Conservation (phyloP, 192 early-diverging fungal genomes). For the Kickxella alabastrina region DNA sequence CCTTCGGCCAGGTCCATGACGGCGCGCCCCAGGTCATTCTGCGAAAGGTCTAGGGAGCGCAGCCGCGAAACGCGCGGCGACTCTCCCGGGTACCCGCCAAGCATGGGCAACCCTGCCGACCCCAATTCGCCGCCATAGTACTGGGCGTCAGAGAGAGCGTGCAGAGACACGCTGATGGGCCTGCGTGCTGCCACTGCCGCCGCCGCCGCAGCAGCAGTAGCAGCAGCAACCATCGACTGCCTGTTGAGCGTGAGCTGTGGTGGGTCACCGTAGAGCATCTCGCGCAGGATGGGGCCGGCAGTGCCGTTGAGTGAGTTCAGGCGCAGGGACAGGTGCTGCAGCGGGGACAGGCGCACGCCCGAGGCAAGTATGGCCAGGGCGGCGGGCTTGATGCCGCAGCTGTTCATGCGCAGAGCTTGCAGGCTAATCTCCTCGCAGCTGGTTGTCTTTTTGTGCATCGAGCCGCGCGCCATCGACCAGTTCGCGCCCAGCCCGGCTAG, state of each 20-base stretch:
- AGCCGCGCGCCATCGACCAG: slow-evolving; percentile 44
- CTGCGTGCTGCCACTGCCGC: no score
- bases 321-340: slow-evolving; percentile 47
- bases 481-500: slow-evolving; percentile 50
- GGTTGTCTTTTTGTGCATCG: slow-evolving; percentile 39
- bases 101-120: slow-evolving; percentile 1
- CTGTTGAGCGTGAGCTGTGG: slow-evolving; percentile 28
- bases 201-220: no score
- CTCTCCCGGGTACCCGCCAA: slow-evolving; percentile 10
- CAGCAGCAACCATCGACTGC: slow-evolving; percentile 5
- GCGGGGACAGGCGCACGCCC: slow-evolving; percentile 46
- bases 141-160: slow-evolving; percentile 45
- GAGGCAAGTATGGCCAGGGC: slow-evolving; percentile 51
- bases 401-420: slow-evolving; percentile 51
- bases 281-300: slow-evolving; percentile 47
- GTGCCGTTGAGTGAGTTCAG: slow-evolving; percentile 37
- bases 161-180: slow-evolving; percentile 46
- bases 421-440: slow-evolving; percentile 40
- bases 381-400: slow-evolving; percentile 48
- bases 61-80: slow-evolving; percentile 43
- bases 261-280: slow-evolving; percentile 52
- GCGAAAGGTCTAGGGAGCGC: slow-evolving; percentile 47
- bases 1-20: slow-evolving; percentile 46
- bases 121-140: slow-evolving; percentile 12
- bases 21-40: slow-evolving; percentile 47